Evolutionary conservation across 2,329 filamentous ascomycete genomes (phyloP).

Genomic region (Clarireedia paspali): DNA sequence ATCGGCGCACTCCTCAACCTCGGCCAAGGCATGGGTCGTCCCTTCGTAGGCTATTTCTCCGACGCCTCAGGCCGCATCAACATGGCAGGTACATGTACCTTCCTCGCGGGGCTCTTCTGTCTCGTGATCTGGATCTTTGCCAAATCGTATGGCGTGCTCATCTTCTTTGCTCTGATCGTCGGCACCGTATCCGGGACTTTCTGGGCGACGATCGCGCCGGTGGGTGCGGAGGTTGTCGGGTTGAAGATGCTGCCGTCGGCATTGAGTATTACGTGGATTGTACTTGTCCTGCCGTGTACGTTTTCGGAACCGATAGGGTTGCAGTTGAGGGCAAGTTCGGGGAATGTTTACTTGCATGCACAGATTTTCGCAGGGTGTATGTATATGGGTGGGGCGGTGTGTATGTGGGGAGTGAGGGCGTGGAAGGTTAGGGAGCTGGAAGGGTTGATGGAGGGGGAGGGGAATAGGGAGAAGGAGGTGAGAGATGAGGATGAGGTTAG

Average conservation of each 20-base stretch:
- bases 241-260: slow-evolving; percentile 60
- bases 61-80: slow-evolving; percentile 67
- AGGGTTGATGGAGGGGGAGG: slow-evolving; percentile 14
- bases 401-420: slow-evolving; percentile 45
- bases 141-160: slow-evolving; percentile 53
- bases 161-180: slow-evolving; percentile 61
- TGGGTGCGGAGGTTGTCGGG: slow-evolving; percentile 64
- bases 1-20: slow-evolving; percentile 68
- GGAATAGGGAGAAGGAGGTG: slow-evolving; percentile 14
- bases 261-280: slow-evolving; percentile 64
- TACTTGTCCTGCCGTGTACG: slow-evolving; percentile 62
- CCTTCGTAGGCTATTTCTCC: slow-evolving; percentile 64
- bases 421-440: slow-evolving; percentile 54
- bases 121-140: slow-evolving; percentile 70
- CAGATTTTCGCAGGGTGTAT: slow-evolving; percentile 55
- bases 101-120: slow-evolving; percentile 55
- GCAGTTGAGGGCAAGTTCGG: slow-evolving; percentile 41
- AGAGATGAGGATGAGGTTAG: slow-evolving; percentile 15
- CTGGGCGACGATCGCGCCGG: slow-evolving; percentile 10
- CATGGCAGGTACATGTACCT: slow-evolving; percentile 58
- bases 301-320: slow-evolving; percentile 55
- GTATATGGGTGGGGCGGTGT: slow-evolving; percentile 49
- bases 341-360: slow-evolving; percentile 45
- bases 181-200: slow-evolving; percentile 59
- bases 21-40: slow-evolving; percentile 55